These are phyloP conservation scores for Tricholoma bakamatsutake DNA, from an alignment of 768 basidiomycete genomes.

Conservation along the genomic window DNA sequence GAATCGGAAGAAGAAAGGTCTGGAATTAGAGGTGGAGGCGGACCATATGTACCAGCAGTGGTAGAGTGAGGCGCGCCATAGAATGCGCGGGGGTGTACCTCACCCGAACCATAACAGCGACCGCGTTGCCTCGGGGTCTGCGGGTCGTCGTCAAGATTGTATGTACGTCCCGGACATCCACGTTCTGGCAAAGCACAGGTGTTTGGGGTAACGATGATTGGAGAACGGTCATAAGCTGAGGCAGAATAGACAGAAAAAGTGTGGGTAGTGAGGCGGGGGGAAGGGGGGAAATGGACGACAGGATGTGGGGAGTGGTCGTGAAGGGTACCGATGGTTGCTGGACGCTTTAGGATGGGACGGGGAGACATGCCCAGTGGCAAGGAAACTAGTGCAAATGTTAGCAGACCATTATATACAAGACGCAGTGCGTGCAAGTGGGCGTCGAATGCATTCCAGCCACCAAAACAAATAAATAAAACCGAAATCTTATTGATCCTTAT, in stretches of 20 bases:
- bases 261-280: slow-evolving; percentile 41
- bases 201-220: slow-evolving; percentile 70
- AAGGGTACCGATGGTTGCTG: slow-evolving; percentile 21
- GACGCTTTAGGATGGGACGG: slow-evolving; percentile 56
- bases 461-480: slow-evolving; percentile 1
- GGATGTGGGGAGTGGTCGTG: slow-evolving; percentile 11
- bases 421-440: not conserved
- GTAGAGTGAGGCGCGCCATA: slow-evolving; percentile 10
- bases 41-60: slow-evolving; percentile 17
- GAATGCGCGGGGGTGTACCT: slow-evolving; percentile 40
- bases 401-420: slow-evolving; percentile 12
- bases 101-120: slow-evolving; percentile 26
- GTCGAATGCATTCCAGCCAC: not conserved
- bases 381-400: slow-evolving; percentile 11
- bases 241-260: slow-evolving; percentile 50
- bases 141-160: slow-evolving; percentile 38
- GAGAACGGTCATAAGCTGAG: slow-evolving; percentile 71
- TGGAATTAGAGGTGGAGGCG: slow-evolving; percentile 48
- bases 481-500: slow-evolving; percentile 11
- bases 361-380: slow-evolving; percentile 23
- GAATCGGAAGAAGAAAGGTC: slow-evolving; percentile 60
- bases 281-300: slow-evolving; percentile 48
- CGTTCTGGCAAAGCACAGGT: slow-evolving; percentile 73
- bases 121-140: slow-evolving; percentile 11
- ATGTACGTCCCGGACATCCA: slow-evolving; percentile 70